Percentiles rank a stretch among this genome's conserved stretches.
Conservation (phyloP, 768 basidiomycete genomes). For the Pleurotus tuoliensis region DNA sequence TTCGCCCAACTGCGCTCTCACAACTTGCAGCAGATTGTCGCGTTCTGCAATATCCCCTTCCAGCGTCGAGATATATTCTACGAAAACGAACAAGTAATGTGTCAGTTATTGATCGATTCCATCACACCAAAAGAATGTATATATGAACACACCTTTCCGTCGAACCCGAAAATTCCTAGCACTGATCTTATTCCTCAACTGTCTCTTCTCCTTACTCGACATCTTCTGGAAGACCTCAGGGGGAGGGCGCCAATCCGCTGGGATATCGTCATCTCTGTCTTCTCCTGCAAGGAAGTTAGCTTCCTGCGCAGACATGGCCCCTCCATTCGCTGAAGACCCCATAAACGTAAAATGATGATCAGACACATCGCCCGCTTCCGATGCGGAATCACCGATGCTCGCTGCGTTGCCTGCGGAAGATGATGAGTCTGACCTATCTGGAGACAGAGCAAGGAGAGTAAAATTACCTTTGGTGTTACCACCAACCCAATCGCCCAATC, state of each 20-base stretch:
- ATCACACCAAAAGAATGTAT: constrained; percentile 7
- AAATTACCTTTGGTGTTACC: neutral
- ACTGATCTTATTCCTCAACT: constrained; percentile 94
- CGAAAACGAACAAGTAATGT: neutral
- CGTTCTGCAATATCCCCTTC: constrained; percentile 92
- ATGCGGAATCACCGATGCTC: neutral
- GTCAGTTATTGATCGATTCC: neutral
- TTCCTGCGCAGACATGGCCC: no score
- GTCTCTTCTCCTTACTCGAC: constrained; percentile 92
- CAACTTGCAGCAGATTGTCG: constrained; percentile 84
- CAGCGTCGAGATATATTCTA: constrained; percentile 88
- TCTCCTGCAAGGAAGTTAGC: constrained; percentile 20
- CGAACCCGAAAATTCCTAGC: constrained; percentile 94
- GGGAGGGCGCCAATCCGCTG: constrained; percentile 80
- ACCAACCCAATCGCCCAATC: constrained; percentile 1
- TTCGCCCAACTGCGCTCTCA: constrained; percentile 77
- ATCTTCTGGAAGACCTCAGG: constrained; percentile 96
- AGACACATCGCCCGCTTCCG: neutral
- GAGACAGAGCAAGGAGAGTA: neutral
- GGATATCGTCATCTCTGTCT: constrained; percentile 50
- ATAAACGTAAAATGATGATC: constrained; percentile 1
- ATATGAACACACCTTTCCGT: constrained; percentile 64
- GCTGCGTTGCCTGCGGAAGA: neutral
- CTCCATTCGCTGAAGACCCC: neutral
- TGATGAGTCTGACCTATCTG: no score